These are phyloP conservation scores for Rhizoctonia solani DNA, from an alignment of 1,284 basidiomycete species.

Conservation along the genomic window DNA sequence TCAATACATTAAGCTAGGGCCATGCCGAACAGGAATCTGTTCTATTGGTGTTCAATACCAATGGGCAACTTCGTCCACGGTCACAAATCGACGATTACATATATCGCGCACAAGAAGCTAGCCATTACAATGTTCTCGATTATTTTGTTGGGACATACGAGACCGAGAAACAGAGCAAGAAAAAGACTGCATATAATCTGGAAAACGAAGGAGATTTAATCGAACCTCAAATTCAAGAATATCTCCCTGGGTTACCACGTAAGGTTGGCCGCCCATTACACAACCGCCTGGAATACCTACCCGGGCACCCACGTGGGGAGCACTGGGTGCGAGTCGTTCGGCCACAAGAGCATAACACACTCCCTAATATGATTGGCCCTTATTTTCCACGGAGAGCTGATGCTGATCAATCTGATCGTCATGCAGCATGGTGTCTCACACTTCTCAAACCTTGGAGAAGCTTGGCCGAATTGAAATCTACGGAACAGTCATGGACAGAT, in stretches of 20 bases:
- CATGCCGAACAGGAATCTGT: too few species aligned
- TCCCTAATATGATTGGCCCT: conserved; percentile 25
- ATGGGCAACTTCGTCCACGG: not conserved
- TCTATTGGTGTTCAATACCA: not conserved
- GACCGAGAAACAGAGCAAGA: not conserved
- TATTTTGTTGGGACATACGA: conserved; percentile 21
- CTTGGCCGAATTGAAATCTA: not conserved
- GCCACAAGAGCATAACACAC: not conserved
- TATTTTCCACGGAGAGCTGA: conserved; percentile 15
- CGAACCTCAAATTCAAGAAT: too few species aligned
- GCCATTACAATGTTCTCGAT: not conserved
- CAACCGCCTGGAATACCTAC: not conserved
- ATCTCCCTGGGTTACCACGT: not conserved
- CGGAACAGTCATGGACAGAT: not conserved
- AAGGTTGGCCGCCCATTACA: not conserved
- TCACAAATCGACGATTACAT: conserved; percentile 16
- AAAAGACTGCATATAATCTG: not conserved
- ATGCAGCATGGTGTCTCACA: conserved; percentile 1
- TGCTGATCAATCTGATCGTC: not conserved
- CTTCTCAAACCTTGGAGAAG: conserved; percentile 26
- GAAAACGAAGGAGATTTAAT: too few species aligned
- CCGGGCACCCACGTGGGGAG: not conserved
- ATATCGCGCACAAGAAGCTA: not conserved
- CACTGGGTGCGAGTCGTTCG: not conserved
- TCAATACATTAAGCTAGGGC: too few species aligned